These are phyloP conservation scores for Phaffia australis DNA, from an alignment of 768 basidiomycete genomes.

Conservation along the genomic window DNA sequence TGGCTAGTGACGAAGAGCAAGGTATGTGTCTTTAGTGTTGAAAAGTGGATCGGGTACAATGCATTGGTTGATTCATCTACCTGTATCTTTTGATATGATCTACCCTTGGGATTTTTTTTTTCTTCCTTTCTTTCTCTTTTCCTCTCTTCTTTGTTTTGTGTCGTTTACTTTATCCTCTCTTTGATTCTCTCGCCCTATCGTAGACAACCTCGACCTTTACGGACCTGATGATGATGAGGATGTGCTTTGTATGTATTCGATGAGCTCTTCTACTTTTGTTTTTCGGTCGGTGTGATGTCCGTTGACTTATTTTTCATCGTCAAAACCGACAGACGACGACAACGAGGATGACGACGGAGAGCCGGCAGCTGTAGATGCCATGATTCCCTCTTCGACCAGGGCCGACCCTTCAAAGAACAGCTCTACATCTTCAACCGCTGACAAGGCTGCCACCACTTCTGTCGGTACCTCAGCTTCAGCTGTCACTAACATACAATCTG, in stretches of 20 bases:
- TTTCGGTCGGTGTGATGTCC: neutral
- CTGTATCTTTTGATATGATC: too few species aligned
- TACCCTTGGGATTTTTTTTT: neutral
- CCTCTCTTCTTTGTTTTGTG: neutral
- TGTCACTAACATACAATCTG: neutral
- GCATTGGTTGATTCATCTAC: too few species aligned
- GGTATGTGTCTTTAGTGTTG: too few species aligned
- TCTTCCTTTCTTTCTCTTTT: neutral
- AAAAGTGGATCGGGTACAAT: too few species aligned
- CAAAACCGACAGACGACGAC: slow-evolving; percentile 15
- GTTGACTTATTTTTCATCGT: neutral
- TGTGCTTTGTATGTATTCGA: slow-evolving; percentile 10
- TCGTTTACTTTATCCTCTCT: neutral
- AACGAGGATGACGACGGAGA: slow-evolving; percentile 3
- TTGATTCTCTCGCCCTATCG: neutral
- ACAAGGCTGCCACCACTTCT: neutral
- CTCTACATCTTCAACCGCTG: neutral
- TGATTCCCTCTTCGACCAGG: neutral
- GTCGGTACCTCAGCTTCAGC: neutral
- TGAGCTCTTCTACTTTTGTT: neutral
- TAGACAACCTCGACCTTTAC: slow-evolving; percentile 26
- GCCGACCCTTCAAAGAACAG: neutral
- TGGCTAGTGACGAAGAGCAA: too few species aligned
- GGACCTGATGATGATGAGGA: slow-evolving; percentile 21
- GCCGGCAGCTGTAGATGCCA: slow-evolving; percentile 6